Base-by-base conservation (phyloP, 2,329 filamentous ascomycete genomes). In the Pseudofabraea citricarpa region DNA sequence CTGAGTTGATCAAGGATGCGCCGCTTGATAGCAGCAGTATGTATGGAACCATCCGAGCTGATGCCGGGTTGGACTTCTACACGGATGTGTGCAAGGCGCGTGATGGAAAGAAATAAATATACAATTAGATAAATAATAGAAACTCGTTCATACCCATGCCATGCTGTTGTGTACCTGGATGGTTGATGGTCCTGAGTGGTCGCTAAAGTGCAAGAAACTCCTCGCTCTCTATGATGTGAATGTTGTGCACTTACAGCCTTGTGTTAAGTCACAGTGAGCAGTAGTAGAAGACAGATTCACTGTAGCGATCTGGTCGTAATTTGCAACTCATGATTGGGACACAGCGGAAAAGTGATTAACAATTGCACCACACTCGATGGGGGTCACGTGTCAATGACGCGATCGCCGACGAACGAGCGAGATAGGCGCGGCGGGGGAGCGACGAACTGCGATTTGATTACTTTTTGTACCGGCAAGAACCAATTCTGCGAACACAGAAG, bases 1-100 rank as follows among this genome's bases (percentile, higher is more conserved):
- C 61, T 20, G 38, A 29, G 1, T 70, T 62, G 0, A 57, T 64
- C 3, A 48, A 55, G 16, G 59, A 59, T 18, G 58, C 49, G 0
- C 53, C 55, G 2, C 52, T 76, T 21, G 74, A 77, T 57, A 75
- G 71, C 12, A 74, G 70, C 15, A 65, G 66, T 16, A 65, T 76
- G 54, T 77, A 72, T 57, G 74, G 74, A 0, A 57, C 71, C 16
- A 52, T 75, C 16, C 63, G 73, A 40, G 49, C 51, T 36, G 61
- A 69, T 38, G 65, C 71, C 4, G 70, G 69, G 0, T 44, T 75
- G 18, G 52, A 58, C 0, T 75, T 75, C 54, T 65, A 70, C 50
- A 71, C 58, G 1, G 63, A 67, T 13, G 39, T 35, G 22, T 62
- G 65, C 6, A 56, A 48, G 20, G 39, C 40, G 23, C 40, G 46